phyloP scores from a whole-genome alignment of 2,329 filamentous ascomycete species.

The Tricladium varicosporioides region DNA sequence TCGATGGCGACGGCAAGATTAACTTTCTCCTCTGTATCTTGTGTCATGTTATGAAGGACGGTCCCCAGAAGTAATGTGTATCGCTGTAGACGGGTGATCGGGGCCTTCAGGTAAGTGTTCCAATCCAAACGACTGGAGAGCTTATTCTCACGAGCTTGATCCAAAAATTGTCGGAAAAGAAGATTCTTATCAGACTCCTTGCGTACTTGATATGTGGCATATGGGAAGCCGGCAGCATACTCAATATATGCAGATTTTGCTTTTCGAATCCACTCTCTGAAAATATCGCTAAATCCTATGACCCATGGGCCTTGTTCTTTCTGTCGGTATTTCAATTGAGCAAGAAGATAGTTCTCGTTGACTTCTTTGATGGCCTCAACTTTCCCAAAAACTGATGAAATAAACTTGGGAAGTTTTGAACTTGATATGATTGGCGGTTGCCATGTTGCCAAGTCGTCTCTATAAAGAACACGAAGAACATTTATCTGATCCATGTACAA shows the following conservation, averaged over 20 bases:
- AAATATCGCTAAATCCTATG: slow-evolving; percentile 91
- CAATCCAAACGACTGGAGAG: slow-evolving; percentile 81
- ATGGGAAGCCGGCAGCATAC: slow-evolving; percentile 84
- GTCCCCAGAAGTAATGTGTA: slow-evolving; percentile 82
- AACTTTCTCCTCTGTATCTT: slow-evolving; percentile 84
- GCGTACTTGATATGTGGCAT: slow-evolving; percentile 77
- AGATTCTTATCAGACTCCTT: slow-evolving; percentile 83
- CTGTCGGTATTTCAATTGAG: slow-evolving; percentile 94
- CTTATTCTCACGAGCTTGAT: slow-evolving; percentile 75
- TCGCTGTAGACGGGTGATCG: slow-evolving; percentile 87
- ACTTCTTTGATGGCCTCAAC: slow-evolving; percentile 84
- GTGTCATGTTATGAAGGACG: slow-evolving; percentile 78
- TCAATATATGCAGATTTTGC: slow-evolving; percentile 86
- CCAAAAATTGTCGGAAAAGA: slow-evolving; percentile 81
- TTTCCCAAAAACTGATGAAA: slow-evolving; percentile 85
- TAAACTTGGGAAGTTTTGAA: slow-evolving; percentile 74
- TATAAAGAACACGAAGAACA: slow-evolving; percentile 80
- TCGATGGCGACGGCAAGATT: slow-evolving; percentile 83
- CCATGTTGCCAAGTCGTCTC: slow-evolving; percentile 71
- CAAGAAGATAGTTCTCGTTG: slow-evolving; percentile 88
- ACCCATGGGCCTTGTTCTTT: slow-evolving; percentile 97
- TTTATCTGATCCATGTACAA: slow-evolving; percentile 86
- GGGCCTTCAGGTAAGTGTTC: slow-evolving; percentile 91
- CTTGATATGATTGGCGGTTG: slow-evolving; percentile 80
- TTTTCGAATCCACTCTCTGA: slow-evolving; percentile 97